Conservation (phyloP, 2,329 filamentous ascomycete species). For the Talaromyces albobiverticillius region DNA sequence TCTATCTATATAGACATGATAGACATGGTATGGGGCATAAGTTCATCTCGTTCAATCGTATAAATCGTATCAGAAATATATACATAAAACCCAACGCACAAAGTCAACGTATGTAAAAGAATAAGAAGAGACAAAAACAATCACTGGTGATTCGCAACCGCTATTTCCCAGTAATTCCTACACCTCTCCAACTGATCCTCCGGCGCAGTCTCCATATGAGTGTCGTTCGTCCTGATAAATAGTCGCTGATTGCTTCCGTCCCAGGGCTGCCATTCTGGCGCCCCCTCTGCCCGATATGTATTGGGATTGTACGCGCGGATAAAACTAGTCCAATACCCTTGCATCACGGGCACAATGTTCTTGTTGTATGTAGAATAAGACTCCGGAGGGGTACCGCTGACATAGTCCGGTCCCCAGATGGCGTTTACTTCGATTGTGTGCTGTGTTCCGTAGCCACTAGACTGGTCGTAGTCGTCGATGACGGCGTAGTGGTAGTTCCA, state of each 20-base stretch:
- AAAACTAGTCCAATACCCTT: constrained; percentile 74
- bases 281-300: constrained; percentile 42
- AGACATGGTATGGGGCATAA: no score
- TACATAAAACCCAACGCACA: not conserved
- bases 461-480: constrained; percentile 54
- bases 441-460: constrained; percentile 59
- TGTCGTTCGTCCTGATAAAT: constrained; percentile 43
- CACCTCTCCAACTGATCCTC: constrained; percentile 26
- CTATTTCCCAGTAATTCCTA: constrained; percentile 12
- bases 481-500: constrained; percentile 73
- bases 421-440: constrained; percentile 66
- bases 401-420: constrained; percentile 64
- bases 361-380: constrained; percentile 60
- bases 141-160: constrained; percentile 9
- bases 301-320: constrained; percentile 67
- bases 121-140: not conserved
- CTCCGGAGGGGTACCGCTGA: constrained; percentile 44
- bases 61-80: no score
- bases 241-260: constrained; percentile 35
- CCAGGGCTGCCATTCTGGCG: constrained; percentile 54
- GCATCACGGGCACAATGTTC: constrained; percentile 58
- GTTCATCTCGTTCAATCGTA: no score
- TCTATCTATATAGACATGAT: no score
- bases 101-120: not conserved
- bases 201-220: constrained; percentile 47